Evolutionary conservation across 306 rosid species (phyloP).

Genomic region (Dalbergia cultrata): DNA sequence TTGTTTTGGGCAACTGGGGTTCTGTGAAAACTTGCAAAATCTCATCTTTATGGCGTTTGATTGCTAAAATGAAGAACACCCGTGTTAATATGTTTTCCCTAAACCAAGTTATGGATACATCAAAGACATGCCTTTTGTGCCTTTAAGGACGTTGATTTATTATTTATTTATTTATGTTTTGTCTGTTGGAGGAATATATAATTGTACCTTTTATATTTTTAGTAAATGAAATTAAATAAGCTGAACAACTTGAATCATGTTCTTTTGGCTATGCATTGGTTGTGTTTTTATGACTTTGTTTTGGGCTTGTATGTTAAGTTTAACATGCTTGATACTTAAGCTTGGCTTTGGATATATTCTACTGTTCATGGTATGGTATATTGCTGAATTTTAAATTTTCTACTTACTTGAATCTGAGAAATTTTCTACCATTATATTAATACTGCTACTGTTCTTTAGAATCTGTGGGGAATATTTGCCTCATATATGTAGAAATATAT

Average conservation of each 20-base stretch:
- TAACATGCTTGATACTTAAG: constrained; percentile 37
- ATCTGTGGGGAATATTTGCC: constrained; percentile 21
- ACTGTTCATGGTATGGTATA: constrained; percentile 20
- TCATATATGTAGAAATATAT: too few species aligned
- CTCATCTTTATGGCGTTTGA: constrained; percentile 42
- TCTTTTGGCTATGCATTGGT: too few species aligned
- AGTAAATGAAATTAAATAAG: constrained; percentile 16
- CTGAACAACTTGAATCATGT: too few species aligned
- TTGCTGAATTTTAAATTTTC: constrained; percentile 31
- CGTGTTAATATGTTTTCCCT: not conserved
- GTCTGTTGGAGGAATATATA: constrained; percentile 8
- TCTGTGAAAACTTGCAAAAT: constrained; percentile 32
- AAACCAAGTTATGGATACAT: not conserved
- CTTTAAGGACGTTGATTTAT: not conserved
- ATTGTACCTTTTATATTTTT: not conserved
- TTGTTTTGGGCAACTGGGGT: constrained; percentile 37
- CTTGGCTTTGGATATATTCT: constrained; percentile 27
- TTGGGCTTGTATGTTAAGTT: constrained; percentile 34
- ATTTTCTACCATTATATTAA: constrained; percentile 18
- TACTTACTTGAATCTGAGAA: constrained; percentile 35
- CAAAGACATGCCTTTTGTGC: constrained; percentile 9
- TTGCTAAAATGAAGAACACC: constrained; percentile 17
- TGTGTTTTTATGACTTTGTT: not conserved
- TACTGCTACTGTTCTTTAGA: constrained; percentile 21
- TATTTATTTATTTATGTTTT: not conserved